A percentile compares a stretch with the other conserved stretches of the same genome.
phyloP scores from a whole-genome alignment of 352 stramenopile species.

The Peronospora farinosa region DNA sequence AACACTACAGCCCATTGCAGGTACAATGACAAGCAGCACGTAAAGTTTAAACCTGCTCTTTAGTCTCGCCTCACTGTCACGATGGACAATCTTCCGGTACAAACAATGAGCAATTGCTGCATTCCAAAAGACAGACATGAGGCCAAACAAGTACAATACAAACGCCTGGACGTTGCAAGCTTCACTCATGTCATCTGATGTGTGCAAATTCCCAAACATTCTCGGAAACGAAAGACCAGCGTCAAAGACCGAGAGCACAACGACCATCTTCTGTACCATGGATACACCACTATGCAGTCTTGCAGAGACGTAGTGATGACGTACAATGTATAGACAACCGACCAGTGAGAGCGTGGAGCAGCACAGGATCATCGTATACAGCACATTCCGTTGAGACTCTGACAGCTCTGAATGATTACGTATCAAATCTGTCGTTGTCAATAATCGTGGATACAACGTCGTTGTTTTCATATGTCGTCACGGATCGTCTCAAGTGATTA shows the following conservation, averaged over 20 bases:
- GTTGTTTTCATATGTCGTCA: slow-evolving; percentile 9
- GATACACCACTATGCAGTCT: slow-evolving; percentile 30
- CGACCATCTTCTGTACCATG: slow-evolving; percentile 67
- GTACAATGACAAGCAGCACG: slow-evolving; percentile 39
- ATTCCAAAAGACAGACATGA: slow-evolving; percentile 71
- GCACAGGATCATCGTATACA: slow-evolving; percentile 34
- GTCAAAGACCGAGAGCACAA: slow-evolving; percentile 62
- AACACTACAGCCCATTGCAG: slow-evolving; percentile 32
- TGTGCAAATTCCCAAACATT: slow-evolving; percentile 35
- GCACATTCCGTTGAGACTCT: slow-evolving; percentile 16
- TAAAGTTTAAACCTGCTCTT: slow-evolving; percentile 60
- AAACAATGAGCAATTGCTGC: slow-evolving; percentile 65
- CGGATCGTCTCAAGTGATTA: neutral
- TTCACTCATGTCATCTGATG: slow-evolving; percentile 8
- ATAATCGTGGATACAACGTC: neutral
- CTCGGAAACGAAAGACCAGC: slow-evolving; percentile 45
- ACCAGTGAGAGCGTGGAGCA: slow-evolving; percentile 40
- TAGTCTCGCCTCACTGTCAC: slow-evolving; percentile 57
- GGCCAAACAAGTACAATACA: slow-evolving; percentile 37
- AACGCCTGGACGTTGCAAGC: slow-evolving; percentile 53
- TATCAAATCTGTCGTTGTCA: neutral
- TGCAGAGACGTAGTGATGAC: slow-evolving; percentile 35
- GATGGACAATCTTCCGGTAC: slow-evolving; percentile 58
- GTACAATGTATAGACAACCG: slow-evolving; percentile 44
- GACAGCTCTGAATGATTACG: slow-evolving; percentile 16